These are phyloP conservation scores for Blastomyces silverae DNA, from an alignment of 2,329 filamentous ascomycete genomes.

Conservation along the genomic window DNA sequence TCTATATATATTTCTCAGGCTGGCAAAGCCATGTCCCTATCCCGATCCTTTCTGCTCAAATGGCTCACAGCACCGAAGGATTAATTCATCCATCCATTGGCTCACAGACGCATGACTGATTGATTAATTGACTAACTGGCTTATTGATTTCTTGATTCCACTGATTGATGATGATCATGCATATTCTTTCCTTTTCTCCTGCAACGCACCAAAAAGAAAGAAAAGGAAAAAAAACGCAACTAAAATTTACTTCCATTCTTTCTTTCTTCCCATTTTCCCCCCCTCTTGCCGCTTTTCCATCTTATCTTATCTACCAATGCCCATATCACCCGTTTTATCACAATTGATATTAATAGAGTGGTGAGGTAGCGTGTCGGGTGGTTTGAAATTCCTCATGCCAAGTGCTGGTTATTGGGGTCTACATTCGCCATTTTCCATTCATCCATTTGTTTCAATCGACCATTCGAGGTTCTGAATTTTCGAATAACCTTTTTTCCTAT, in stretches of 20 bases:
- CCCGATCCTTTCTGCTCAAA: not conserved
- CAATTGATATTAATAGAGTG: slow-evolving; percentile 2
- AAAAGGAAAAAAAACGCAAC: not conserved
- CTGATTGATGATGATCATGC: not conserved
- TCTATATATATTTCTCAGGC: not conserved
- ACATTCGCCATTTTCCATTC: not conserved
- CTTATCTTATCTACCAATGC: not conserved
- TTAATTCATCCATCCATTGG: not conserved
- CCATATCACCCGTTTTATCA: not conserved
- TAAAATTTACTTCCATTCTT: not conserved
- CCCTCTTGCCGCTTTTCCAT: not conserved
- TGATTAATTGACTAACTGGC: not conserved
- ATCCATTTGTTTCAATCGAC: not conserved
- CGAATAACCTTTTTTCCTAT: not conserved
- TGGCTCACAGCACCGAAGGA: not conserved
- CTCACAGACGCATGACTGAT: not conserved
- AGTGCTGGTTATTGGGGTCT: slow-evolving; percentile 16
- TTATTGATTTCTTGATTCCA: not conserved
- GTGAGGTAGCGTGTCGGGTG: not conserved
- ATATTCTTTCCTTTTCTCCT: not conserved
- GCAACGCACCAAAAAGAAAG: not conserved
- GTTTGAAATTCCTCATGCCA: slow-evolving; percentile 16
- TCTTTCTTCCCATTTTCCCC: not conserved
- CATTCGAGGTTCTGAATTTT: not conserved
- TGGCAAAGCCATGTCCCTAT: not conserved